A percentile compares a stretch with the other conserved stretches of the same genome.
These are phyloP conservation scores for Dentipellis fragilis DNA, from an alignment of 768 basidiomycete genomes.

Conservation along the genomic window DNA sequence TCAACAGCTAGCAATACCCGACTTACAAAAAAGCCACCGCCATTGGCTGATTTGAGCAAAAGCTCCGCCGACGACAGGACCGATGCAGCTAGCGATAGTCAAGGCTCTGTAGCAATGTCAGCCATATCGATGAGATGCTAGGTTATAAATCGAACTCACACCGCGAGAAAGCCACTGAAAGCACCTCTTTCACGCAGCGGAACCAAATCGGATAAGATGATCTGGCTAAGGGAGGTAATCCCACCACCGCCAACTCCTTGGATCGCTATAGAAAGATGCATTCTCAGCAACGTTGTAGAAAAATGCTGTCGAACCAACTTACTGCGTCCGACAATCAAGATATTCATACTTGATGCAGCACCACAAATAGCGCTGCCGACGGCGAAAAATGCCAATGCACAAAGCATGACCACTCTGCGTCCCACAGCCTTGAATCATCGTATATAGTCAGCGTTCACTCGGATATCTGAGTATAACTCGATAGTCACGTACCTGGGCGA, in stretches of 20 bases:
- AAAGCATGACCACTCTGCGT: not conserved
- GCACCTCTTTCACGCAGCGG: slow-evolving; percentile 24
- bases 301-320: not conserved
- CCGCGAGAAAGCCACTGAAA: slow-evolving; percentile 20
- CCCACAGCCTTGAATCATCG: slow-evolving; percentile 8
- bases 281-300: too few species aligned
- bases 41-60: slow-evolving; percentile 13
- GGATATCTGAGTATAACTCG: too few species aligned
- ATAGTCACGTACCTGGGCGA: slow-evolving; percentile 7
- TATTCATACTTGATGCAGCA: not conserved
- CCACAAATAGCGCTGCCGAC: not conserved
- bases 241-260: slow-evolving; percentile 22
- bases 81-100: slow-evolving; percentile 18
- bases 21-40: slow-evolving; percentile 16
- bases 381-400: not conserved
- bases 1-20: not conserved
- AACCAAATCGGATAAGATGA: slow-evolving; percentile 25
- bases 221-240: slow-evolving; percentile 18
- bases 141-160: slow-evolving; percentile 12
- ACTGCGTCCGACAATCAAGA: not conserved
- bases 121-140: not conserved
- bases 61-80: slow-evolving; percentile 21
- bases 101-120: slow-evolving; percentile 12
- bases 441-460: not conserved
- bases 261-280: slow-evolving; percentile 6